Percentiles rank a stretch among this genome's conserved stretches.
These are phyloP conservation scores for Trichoderma koningii DNA, from an alignment of 2,329 filamentous ascomycete genomes.

Conservation along the genomic window DNA sequence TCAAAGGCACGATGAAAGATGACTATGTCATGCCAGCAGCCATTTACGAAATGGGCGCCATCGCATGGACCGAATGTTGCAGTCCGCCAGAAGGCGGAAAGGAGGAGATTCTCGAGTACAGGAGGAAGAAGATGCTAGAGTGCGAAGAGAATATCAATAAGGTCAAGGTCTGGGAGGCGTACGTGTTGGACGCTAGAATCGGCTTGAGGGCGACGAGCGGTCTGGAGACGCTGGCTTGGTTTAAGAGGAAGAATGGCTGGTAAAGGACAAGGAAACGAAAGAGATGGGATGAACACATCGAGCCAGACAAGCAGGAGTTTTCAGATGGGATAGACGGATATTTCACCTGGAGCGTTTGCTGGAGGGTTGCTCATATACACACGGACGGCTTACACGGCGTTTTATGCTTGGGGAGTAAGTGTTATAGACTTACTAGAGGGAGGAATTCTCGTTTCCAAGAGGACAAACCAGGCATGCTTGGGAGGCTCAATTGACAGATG, in stretches of 20 bases:
- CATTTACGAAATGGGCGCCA: conserved; percentile 83
- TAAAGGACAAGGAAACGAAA: background rate
- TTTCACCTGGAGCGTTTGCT: background rate
- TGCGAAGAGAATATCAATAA: conserved; percentile 67
- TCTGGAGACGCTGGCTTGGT: conserved; percentile 64
- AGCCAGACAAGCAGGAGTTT: background rate
- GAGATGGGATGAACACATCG: background rate
- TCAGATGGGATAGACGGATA: background rate
- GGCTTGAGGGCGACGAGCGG: conserved; percentile 73
- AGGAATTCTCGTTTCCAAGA: background rate
- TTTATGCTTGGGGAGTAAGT: background rate
- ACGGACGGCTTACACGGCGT: conserved; percentile 15
- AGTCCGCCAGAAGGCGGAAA: conserved; percentile 38
- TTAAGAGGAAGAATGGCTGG: conserved; percentile 45
- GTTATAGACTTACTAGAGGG: conserved; percentile 10
- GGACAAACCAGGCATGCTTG: background rate
- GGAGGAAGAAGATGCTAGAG: conserved; percentile 56
- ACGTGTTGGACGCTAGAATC: conserved; percentile 72
- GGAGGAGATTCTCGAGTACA: conserved; percentile 42
- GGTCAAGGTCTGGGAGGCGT: conserved; percentile 69
- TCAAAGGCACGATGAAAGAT: conserved; percentile 64
- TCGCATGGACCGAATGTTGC: conserved; percentile 72
- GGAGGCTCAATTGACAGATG: background rate
- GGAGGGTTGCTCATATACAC: conserved; percentile 3
- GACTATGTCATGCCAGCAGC: conserved; percentile 73